phyloP scores from a whole-genome alignment of 768 basidiomycete species.

The Mycena rebaudengoi region DNA sequence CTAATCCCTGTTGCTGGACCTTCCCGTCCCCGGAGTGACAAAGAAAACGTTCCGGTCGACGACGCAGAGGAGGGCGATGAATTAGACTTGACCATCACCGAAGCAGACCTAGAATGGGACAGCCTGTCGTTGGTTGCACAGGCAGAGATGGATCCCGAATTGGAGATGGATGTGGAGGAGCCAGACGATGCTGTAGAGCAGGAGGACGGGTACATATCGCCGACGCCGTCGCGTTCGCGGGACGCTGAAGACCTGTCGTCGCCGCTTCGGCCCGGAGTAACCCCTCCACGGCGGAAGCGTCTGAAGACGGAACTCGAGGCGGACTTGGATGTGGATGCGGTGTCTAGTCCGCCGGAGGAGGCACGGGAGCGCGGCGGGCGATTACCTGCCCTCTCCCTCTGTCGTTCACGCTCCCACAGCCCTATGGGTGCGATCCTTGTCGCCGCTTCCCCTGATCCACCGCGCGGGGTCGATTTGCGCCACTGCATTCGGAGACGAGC shows the following conservation, averaged over 20 bases:
- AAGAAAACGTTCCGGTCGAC: slow-evolving; percentile 27
- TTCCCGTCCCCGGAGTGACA: slow-evolving; percentile 17
- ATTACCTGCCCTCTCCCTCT: slow-evolving; percentile 25
- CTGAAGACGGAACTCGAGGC: slow-evolving; percentile 35
- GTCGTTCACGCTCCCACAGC: slow-evolving; percentile 1
- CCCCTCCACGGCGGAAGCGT: slow-evolving; percentile 23
- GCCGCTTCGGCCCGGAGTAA: slow-evolving; percentile 49
- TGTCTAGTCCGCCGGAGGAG: slow-evolving; percentile 54
- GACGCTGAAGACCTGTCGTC: slow-evolving; percentile 76
- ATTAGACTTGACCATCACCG: slow-evolving; percentile 10
- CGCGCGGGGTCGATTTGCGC: slow-evolving; percentile 46
- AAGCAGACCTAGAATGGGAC: slow-evolving; percentile 27
- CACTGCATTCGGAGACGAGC: slow-evolving; percentile 52
- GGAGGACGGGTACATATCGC: slow-evolving; percentile 88
- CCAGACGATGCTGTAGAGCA: slow-evolving; percentile 63
- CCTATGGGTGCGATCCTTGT: slow-evolving; percentile 9
- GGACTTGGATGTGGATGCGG: slow-evolving; percentile 61
- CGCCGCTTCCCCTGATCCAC: slow-evolving; percentile 15
- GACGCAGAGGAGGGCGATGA: slow-evolving; percentile 16
- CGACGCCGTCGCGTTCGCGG: slow-evolving; percentile 60
- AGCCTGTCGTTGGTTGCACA: slow-evolving; percentile 39
- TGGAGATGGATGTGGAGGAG: slow-evolving; percentile 51
- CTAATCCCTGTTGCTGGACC: slow-evolving; percentile 14
- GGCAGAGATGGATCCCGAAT: slow-evolving; percentile 45
- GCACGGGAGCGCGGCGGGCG: not conserved